phyloP scores from a whole-genome alignment of 2,329 filamentous ascomycete genomes.

The Penicillium sclerotigenum region DNA sequence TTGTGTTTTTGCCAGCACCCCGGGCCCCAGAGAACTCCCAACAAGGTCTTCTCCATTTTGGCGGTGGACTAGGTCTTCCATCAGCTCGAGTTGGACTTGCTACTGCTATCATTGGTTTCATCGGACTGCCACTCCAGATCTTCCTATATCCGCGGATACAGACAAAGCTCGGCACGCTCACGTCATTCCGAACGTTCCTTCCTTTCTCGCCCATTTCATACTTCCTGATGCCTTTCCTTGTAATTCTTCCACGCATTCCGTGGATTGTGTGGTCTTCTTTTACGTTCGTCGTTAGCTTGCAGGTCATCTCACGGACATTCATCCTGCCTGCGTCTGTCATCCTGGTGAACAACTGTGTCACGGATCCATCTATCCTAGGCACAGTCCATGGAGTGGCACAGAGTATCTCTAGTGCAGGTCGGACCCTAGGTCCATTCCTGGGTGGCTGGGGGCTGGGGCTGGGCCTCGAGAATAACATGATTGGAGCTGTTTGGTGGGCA shows the following conservation, averaged over 20 bases:
- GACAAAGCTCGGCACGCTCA: slow-evolving; percentile 63
- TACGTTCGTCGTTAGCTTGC: slow-evolving; percentile 60
- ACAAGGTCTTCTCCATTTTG: slow-evolving; percentile 55
- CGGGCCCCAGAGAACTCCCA: slow-evolving; percentile 50
- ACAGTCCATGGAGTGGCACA: slow-evolving; percentile 60
- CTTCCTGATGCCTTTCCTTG: slow-evolving; percentile 65
- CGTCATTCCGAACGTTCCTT: slow-evolving; percentile 65
- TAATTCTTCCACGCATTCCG: slow-evolving; percentile 59
- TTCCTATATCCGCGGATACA: slow-evolving; percentile 69
- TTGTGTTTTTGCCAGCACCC: slow-evolving; percentile 72
- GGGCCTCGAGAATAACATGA: slow-evolving; percentile 53
- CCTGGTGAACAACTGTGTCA: slow-evolving; percentile 59
- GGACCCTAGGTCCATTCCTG: slow-evolving; percentile 56
- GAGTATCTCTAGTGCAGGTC: slow-evolving; percentile 52
- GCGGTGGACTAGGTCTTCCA: slow-evolving; percentile 71
- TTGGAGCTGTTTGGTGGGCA: slow-evolving; percentile 58
- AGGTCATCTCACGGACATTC: slow-evolving; percentile 72
- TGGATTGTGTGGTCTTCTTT: slow-evolving; percentile 64
- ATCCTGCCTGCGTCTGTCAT: slow-evolving; percentile 59
- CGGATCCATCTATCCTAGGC: slow-evolving; percentile 55
- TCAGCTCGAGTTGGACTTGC: slow-evolving; percentile 70
- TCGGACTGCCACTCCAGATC: slow-evolving; percentile 72
- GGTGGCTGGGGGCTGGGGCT: slow-evolving; percentile 54
- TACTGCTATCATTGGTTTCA: slow-evolving; percentile 70
- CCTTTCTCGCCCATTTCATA: slow-evolving; percentile 70